Conservation (phyloP, 345 rosid species). For the Salix brachista region DNA sequence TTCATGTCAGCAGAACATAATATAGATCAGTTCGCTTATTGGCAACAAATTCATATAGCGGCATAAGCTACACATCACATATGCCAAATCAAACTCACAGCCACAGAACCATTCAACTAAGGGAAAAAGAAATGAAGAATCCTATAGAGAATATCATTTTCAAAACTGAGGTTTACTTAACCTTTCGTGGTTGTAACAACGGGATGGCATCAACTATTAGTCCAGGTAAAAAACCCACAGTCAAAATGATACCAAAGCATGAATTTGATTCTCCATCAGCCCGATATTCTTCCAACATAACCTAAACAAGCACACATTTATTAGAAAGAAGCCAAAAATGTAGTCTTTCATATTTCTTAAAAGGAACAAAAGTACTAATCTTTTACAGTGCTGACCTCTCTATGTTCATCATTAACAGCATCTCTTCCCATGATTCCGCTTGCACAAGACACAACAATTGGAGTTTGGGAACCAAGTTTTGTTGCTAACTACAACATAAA, state of each 20-base stretch:
- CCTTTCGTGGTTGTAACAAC: slow-evolving; percentile 30
- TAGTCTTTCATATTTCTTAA: neutral
- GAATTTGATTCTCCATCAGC: slow-evolving; percentile 5
- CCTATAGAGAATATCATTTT: neutral
- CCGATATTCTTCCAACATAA: slow-evolving; percentile 20
- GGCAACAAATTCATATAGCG: neutral
- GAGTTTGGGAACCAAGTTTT: slow-evolving; percentile 41
- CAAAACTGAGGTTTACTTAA: slow-evolving; percentile 8
- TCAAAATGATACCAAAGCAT: slow-evolving; percentile 45
- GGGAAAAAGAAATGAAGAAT: neutral
- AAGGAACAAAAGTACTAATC: neutral
- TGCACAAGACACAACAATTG: slow-evolving; percentile 36
- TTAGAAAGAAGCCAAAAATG: too few species aligned
- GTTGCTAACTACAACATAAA: slow-evolving; percentile 28
- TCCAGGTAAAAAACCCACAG: slow-evolving; percentile 82
- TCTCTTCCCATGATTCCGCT: slow-evolving; percentile 57
- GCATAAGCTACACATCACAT: neutral
- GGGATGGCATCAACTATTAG: slow-evolving; percentile 70
- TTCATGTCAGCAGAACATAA: neutral
- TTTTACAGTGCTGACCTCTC: slow-evolving; percentile 17
- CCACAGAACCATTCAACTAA: neutral
- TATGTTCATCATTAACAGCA: slow-evolving; percentile 37
- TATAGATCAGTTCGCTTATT: slow-evolving; percentile 6
- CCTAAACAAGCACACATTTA: slow-evolving; percentile 30
- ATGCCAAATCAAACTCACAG: neutral